phyloP scores from a whole-genome alignment of 345 rosid species.

The Cardiospermum halicacabum region DNA sequence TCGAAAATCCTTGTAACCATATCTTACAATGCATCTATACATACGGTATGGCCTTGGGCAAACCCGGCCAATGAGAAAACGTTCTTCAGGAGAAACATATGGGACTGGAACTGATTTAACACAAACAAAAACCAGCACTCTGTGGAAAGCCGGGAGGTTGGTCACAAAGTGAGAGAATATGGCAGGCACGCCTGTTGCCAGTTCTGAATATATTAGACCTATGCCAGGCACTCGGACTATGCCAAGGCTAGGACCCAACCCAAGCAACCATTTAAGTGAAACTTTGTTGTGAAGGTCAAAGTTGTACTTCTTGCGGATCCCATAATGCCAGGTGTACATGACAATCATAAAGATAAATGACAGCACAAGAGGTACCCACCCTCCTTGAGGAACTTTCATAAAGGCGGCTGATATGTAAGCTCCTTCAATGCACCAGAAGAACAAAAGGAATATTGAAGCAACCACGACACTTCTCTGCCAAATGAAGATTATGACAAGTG shows the following conservation, averaged over 20 bases:
- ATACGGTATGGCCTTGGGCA: slow-evolving; percentile 92
- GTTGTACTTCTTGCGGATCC: slow-evolving; percentile 83
- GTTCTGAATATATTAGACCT: slow-evolving; percentile 87
- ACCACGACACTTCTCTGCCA: slow-evolving; percentile 63
- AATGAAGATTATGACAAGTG: slow-evolving; percentile 70
- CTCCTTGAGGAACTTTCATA: slow-evolving; percentile 77
- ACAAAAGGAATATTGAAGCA: slow-evolving; percentile 54
- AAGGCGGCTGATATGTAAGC: slow-evolving; percentile 81
- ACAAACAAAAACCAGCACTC: slow-evolving; percentile 85
- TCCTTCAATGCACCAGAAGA: slow-evolving; percentile 75
- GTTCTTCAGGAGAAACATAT: slow-evolving; percentile 76
- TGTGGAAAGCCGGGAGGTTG: slow-evolving; percentile 91
- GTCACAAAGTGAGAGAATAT: slow-evolving; percentile 96
- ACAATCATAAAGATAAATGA: slow-evolving; percentile 56
- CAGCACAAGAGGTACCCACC: slow-evolving; percentile 86
- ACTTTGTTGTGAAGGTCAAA: slow-evolving; percentile 95
- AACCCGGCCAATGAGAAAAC: slow-evolving; percentile 88
- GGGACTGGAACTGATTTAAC: slow-evolving; percentile 98
- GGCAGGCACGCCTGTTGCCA: slow-evolving; percentile 91
- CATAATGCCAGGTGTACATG: slow-evolving; percentile 95
- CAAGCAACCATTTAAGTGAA: slow-evolving; percentile 81
- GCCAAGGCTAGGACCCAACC: slow-evolving; percentile 94
- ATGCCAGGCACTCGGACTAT: slow-evolving; percentile 95
- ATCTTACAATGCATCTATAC: slow-evolving; percentile 93
- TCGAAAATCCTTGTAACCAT: slow-evolving; percentile 92